Evolutionary conservation across 768 basidiomycete genomes (phyloP).

Genomic region (Auriscalpium microsporum): DNA sequence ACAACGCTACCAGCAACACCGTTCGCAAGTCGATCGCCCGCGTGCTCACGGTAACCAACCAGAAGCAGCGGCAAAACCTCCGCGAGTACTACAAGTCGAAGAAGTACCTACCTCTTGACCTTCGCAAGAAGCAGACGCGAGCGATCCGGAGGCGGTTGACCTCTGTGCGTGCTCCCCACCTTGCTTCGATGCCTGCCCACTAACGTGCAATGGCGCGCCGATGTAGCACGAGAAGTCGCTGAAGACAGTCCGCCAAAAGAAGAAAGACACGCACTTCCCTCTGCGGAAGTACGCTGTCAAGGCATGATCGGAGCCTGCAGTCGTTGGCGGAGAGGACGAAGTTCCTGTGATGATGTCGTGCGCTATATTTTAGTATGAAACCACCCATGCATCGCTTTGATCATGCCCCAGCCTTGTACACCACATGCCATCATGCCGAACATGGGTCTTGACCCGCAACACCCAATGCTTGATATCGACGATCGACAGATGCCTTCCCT

Average conservation of each 20-base stretch:
- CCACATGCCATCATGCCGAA: too few relatives aligned
- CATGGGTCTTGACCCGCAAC: too few relatives aligned
- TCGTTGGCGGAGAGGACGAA: constrained; percentile 16
- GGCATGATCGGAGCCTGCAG: constrained; percentile 44
- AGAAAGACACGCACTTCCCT: constrained; percentile 94
- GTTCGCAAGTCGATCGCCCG: constrained; percentile 99
- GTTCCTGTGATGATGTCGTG: constrained; percentile 24
- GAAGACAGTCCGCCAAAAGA: constrained; percentile 88
- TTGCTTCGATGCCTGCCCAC: constrained; percentile 2
- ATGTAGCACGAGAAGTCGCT: constrained; percentile 68
- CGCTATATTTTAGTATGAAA: constrained; percentile 23
- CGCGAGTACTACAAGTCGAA: constrained; percentile 97
- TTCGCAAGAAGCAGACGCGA: constrained; percentile 95
- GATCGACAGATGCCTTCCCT: too few relatives aligned
- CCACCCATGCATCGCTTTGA: too few relatives aligned
- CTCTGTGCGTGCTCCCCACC: constrained; percentile 44
- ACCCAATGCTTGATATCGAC: too few relatives aligned
- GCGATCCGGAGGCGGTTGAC: constrained; percentile 95
- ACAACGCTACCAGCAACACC: constrained; percentile 51
- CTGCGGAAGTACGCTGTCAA: constrained; percentile 91
- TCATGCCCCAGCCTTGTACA: too few relatives aligned
- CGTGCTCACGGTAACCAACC: constrained; percentile 97
- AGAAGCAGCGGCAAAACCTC: constrained; percentile 93
- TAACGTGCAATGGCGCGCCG: too few relatives aligned
- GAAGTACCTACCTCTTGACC: constrained; percentile 94